Conservation (phyloP, 176 grass and related monocot species). For the Guadua angustifolia region DNA sequence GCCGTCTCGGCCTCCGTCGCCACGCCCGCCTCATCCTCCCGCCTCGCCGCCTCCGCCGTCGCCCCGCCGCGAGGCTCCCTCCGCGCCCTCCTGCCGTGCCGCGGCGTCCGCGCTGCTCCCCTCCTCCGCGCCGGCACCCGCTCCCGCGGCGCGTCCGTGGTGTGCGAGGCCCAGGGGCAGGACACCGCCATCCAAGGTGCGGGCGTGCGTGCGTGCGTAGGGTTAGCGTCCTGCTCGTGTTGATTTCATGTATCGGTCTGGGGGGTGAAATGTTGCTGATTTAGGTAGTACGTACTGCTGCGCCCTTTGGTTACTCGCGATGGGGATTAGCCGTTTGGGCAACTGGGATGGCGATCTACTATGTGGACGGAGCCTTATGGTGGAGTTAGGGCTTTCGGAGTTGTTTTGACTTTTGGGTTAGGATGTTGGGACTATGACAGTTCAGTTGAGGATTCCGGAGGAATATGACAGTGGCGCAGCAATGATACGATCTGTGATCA, state of each 20-base stretch:
- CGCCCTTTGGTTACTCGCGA: not conserved
- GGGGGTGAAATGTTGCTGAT: conserved; percentile 32
- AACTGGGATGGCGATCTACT: not conserved
- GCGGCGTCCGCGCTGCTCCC: not conserved
- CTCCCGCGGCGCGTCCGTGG: conserved; percentile 42
- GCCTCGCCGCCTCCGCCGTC: not conserved
- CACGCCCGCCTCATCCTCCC: conserved; percentile 15
- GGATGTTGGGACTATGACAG: not conserved
- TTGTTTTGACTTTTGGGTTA: not conserved
- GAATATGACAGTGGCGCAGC: too few species aligned
- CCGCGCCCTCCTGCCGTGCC: conserved; percentile 33
- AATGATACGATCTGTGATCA: not conserved
- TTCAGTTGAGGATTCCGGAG: not conserved
- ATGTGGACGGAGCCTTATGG: not conserved
- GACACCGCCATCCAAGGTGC: conserved; percentile 64
- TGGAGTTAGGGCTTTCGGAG: not conserved
- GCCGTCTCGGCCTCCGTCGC: conserved; percentile 24
- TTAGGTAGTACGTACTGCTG: not conserved
- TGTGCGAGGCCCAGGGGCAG: conserved; percentile 59
- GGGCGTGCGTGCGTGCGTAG: not conserved
- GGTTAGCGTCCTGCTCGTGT: not conserved
- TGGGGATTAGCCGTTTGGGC: not conserved
- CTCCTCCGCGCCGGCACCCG: not conserved
- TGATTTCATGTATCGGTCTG: conserved; percentile 21
- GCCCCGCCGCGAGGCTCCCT: not conserved